Evolutionary conservation across 2,329 filamentous ascomycete genomes (phyloP), one percentile per base, ranked within the genome.

Genomic region (Exserohilum turcica): DNA sequence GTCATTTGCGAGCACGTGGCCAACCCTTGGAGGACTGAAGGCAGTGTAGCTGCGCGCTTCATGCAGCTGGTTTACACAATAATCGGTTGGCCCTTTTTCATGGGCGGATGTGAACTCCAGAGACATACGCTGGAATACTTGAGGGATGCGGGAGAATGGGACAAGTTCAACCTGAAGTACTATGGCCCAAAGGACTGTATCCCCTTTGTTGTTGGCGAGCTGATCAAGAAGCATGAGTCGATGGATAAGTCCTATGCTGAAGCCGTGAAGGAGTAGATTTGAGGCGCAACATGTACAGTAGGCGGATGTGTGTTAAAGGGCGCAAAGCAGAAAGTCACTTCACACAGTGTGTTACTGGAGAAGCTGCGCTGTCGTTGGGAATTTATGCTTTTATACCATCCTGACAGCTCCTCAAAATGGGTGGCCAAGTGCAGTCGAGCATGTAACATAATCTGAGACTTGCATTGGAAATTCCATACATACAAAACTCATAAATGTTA

Each of bases 1-100:
- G 69, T 85, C 15, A 72, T 85, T 21, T 80, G 77, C 45, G 83
- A 85, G 66, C 83, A 86, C 71, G 78, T 84, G 10, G 76, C 72
- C 19, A 84, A 82, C 60, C 77, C 79, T 1, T 83, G 79, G 78
- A 65, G 68, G 44, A 75, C 69, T n/a, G 71, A 72, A 37, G 81
- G 80, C 5, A 79, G 75, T 31, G 10, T 79, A 9, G 6, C 78
- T 10, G 80, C 76, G n/a, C 66, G 79, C 16, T 9, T 75, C 13
- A 62, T 78, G 61, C 83, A 85, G 68, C 57, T 72, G 9, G 55
- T 80, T 10, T 83, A 77, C 65, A 73, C 71, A 27, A 28, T 73
- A 3, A 39, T 79, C 3, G 79, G 80, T 4, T 85, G 82, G 81
- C 74, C 75, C 4, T 81, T 79, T 59, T 80, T 81, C 56, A 68